Evolutionary conservation across 1,284 basidiomycete species (phyloP).

Genomic region (Abortiporus biennis): DNA sequence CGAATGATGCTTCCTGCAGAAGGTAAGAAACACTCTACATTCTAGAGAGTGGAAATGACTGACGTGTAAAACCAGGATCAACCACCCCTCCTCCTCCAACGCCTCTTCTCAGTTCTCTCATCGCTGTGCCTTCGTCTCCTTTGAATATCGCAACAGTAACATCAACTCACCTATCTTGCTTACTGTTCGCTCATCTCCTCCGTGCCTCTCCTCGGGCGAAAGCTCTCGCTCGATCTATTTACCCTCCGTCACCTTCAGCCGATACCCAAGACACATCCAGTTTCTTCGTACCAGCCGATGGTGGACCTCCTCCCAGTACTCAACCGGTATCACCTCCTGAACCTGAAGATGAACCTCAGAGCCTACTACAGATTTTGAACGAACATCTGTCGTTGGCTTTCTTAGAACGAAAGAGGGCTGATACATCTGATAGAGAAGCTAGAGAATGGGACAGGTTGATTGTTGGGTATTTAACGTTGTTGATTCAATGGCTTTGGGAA

Average conservation of each 20-base stretch:
- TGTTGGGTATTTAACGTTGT: slow-evolving; percentile 78
- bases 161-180: slow-evolving; percentile 61
- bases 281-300: slow-evolving; percentile 75
- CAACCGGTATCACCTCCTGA: slow-evolving; percentile 12
- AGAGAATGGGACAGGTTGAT: slow-evolving; percentile 89
- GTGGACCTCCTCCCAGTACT: slow-evolving; percentile 27
- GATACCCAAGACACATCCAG: slow-evolving; percentile 22
- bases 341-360: slow-evolving; percentile 47
- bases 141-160: slow-evolving; percentile 47
- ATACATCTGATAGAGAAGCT: slow-evolving; percentile 60
- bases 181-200: slow-evolving; percentile 69
- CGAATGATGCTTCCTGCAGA: slow-evolving; percentile 60
- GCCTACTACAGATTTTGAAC: slow-evolving; percentile 61
- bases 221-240: slow-evolving; percentile 65
- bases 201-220: slow-evolving; percentile 69
- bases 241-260: slow-evolving; percentile 38
- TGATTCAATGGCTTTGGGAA: slow-evolving; percentile 97
- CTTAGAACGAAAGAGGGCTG: slow-evolving; percentile 58
- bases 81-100: slow-evolving; percentile 41
- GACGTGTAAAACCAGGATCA: slow-evolving; percentile 23
- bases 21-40: slow-evolving; percentile 25
- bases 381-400: slow-evolving; percentile 71
- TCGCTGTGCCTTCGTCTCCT: slow-evolving; percentile 46
- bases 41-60: background rate
- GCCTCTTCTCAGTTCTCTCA: slow-evolving; percentile 61